Percentiles rank a stretch among this genome's conserved stretches.
phyloP scores from a whole-genome alignment of 2,329 filamentous ascomycete species.

The Fusarium transvaalense region DNA sequence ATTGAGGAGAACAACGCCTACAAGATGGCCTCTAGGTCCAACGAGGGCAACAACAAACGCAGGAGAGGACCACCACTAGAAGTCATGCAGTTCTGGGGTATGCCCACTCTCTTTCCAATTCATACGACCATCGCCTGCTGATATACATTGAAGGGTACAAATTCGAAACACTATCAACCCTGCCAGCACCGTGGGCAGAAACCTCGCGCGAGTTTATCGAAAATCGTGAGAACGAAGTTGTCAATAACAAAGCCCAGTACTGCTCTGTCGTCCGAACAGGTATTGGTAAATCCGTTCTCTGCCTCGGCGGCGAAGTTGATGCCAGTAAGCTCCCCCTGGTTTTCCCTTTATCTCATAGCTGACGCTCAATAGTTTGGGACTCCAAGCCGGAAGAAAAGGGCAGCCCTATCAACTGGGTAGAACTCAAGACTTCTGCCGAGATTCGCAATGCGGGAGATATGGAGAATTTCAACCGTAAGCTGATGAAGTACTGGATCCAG shows the following conservation, averaged over 20 bases:
- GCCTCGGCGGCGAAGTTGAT: conserved; percentile 95
- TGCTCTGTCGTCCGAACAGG: conserved; percentile 93
- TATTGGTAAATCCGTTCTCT: conserved; percentile 78
- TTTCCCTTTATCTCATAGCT: background rate
- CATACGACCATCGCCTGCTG: background rate
- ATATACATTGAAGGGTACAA: conserved; percentile 79
- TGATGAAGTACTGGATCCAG: conserved; percentile 97
- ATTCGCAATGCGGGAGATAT: conserved; percentile 76
- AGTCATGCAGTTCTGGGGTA: conserved; percentile 94
- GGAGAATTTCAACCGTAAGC: conserved; percentile 85
- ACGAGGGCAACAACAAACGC: conserved; percentile 59
- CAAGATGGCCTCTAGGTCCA: conserved; percentile 72
- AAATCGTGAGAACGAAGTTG: conserved; percentile 74
- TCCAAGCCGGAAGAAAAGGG: conserved; percentile 75
- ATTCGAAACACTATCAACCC: conserved; percentile 87
- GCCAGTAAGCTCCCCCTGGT: conserved; percentile 68
- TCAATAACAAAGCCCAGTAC: conserved; percentile 94
- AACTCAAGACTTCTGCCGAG: conserved; percentile 90
- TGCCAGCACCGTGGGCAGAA: conserved; percentile 80
- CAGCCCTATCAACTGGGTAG: conserved; percentile 88
- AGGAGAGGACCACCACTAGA: conserved; percentile 70
- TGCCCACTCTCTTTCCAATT: background rate
- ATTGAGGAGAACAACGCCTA: conserved; percentile 90
- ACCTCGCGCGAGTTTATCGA: conserved; percentile 84
- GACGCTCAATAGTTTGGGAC: conserved; percentile 76